Evolutionary conservation across 1,284 basidiomycete species (phyloP).

Genomic region (Pseudozyma sp.): DNA sequence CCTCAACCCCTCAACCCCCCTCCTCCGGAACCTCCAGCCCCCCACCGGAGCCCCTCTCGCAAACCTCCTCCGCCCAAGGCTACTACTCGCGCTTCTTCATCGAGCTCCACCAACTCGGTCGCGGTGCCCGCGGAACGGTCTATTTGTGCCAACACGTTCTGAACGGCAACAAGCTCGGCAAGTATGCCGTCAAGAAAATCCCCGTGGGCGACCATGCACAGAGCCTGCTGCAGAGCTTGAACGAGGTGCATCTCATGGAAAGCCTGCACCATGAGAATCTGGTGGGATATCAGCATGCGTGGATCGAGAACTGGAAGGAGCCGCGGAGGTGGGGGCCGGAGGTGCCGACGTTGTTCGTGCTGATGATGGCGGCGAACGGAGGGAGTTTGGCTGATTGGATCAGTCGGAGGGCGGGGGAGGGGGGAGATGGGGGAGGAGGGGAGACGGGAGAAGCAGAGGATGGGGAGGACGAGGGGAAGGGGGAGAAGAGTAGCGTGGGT

Average conservation of each 20-base stretch:
- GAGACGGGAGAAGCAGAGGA: neutral
- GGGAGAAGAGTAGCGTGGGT: neutral
- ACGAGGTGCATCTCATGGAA: constrained; percentile 82
- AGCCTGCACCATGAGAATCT: constrained; percentile 90
- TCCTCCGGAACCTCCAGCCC: constrained; percentile 10
- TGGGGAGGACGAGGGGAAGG: neutral
- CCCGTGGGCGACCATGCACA: constrained; percentile 78
- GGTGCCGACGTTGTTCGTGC: constrained; percentile 63
- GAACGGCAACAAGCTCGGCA: constrained; percentile 81
- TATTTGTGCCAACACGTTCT: constrained; percentile 86
- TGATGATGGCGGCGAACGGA: constrained; percentile 68
- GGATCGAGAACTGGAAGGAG: constrained; percentile 76
- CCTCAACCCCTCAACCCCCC: constrained; percentile 14
- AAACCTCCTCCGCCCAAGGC: constrained; percentile 68
- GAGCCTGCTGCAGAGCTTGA: constrained; percentile 52
- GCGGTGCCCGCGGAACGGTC: constrained; percentile 91
- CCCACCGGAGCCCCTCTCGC: constrained; percentile 27
- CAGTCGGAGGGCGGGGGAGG: constrained; percentile 45
- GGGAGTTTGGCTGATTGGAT: constrained; percentile 66
- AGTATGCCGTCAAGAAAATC: constrained; percentile 88
- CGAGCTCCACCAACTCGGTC: constrained; percentile 85
- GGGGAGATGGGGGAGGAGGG: neutral
- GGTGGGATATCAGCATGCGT: constrained; percentile 92
- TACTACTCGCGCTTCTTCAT: constrained; percentile 81
- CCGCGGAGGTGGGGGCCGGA: constrained; percentile 52